Base-by-base conservation (phyloP, 2,329 filamentous ascomycete genomes). In the Colletotrichum echinochloae region DNA sequence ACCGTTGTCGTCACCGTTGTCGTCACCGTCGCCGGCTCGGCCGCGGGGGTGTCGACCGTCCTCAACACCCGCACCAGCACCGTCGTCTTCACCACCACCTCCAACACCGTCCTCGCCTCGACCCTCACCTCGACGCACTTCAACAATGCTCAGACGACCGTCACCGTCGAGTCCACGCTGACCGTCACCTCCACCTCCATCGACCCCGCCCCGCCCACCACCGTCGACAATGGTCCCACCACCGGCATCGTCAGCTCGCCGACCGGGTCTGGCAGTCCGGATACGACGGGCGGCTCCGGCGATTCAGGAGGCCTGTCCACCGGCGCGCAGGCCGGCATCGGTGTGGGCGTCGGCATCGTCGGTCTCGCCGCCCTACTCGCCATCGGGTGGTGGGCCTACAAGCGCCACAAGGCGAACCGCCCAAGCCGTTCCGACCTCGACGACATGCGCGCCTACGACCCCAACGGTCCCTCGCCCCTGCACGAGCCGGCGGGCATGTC, bases 301-400 rank as follows among this genome's bases (percentile, higher is more conserved):
- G 65, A 54, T 39, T 54, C 67, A 33, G 60, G 64, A 46, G 80
- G 82, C 5, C 77, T 84, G 12, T 81, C 80, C 1, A 81, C 78
- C 8, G 83, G 82, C 35, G 83, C 82, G 71, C 83, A 84, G 79
- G 81, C 80, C 52, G 83, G 83, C 64, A 84, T 84, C 46, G 83
- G 83, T 63, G 79, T 79, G 28, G 83, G 80, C 60, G 79, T 77
- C 23, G 82, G 78, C 71, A 75, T 82, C 28, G 82, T 73, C 61
- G 82, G 75, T 26, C 76, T 83, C 12, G 60, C 49, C 6, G 51
- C 48, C 23, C 71, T 76, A 44, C n/a, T 81, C 39, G 67, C 49
- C 30, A 20, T 61, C 18, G 72, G 52, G 2, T 71, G 65, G 62
- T 76, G 71, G 67, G 72, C 71, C 56, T 63, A 74, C 54, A 72